A percentile compares a stretch with the other conserved stretches of the same genome.
phyloP scores from a whole-genome alignment of 495 filamentous ascomycete species.

The Penicillium tannophilum region DNA sequence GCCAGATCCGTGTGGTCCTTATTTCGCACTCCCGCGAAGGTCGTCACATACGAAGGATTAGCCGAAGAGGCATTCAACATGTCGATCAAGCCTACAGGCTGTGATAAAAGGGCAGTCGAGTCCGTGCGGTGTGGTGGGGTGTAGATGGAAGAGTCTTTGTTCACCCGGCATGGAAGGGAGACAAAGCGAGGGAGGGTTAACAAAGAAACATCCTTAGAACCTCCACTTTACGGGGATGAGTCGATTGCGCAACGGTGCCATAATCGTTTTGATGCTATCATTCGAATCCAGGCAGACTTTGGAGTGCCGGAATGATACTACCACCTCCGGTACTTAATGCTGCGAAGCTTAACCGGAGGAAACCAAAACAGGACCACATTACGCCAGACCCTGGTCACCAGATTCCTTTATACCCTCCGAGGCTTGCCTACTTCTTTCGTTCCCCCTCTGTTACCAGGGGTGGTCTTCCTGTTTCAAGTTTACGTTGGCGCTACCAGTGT shows the following conservation, averaged over 20 bases:
- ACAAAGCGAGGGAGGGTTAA: not conserved
- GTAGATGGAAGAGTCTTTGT: not conserved
- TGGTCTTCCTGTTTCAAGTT: slow-evolving; percentile 10
- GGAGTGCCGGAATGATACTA: not conserved
- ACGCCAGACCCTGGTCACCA: slow-evolving; percentile 11
- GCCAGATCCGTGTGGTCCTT: not conserved
- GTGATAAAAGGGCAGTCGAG: not conserved
- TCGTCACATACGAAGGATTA: not conserved
- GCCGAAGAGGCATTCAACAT: slow-evolving; percentile 14
- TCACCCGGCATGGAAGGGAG: not conserved
- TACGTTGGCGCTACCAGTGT: slow-evolving; percentile 17
- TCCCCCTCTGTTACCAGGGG: slow-evolving; percentile 1
- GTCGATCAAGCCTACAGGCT: slow-evolving; percentile 14
- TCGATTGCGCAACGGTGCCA: not conserved
- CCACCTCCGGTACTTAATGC: not conserved
- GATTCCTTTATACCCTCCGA: not conserved
- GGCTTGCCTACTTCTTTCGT: not conserved
- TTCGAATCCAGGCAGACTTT: too few species aligned
- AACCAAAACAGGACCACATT: slow-evolving; percentile 29
- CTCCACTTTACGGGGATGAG: not conserved
- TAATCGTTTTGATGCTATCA: not conserved
- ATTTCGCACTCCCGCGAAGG: not conserved
- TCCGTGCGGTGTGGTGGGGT: not conserved
- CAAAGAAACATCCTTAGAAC: slow-evolving; percentile 4
- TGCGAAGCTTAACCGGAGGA: not conserved